Base-by-base conservation (phyloP, 1,284 basidiomycete species). In the Pholiota adiposa region DNA sequence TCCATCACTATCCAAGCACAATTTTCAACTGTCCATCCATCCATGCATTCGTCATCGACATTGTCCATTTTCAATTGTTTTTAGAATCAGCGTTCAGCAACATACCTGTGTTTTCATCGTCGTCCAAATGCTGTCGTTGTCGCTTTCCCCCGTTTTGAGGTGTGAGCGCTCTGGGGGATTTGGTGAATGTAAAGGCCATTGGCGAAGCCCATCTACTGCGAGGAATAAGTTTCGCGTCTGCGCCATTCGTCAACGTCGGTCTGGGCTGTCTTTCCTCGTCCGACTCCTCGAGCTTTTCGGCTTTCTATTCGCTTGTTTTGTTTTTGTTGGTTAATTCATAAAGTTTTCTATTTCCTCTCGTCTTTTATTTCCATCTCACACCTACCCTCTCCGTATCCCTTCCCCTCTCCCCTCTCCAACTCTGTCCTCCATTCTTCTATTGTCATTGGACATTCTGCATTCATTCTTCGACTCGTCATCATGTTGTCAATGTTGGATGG, bases 401-500 rank as follows among this genome's bases (percentile, higher is more conserved):
- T 25, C 3, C 46, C 11, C 19, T 18, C 40, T 8, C 9, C 19
- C 40, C n/a, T n/a, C n/a, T n/a, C 21, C 11, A 11, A 31, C 11
- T 31, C 29, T 31, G 29, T 4, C 29, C 11, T n/a, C n/a, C n/a
- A 33, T 38, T 38, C 9, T 38, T 38, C 12, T 21, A 50, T 33
- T 16, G 23, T 57, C 50, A 46, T 23, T 46, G 44, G 31, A 18
- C 34, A n/a, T n/a, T n/a, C n/a, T 27, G 29, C 58, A 36, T 49
- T 59, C 50, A 33, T 27, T 52, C 62, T 57, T 54, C n/a, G n/a
- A n/a, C n/a, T 41, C 54, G 60, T n/a, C 51, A 52, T 52, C 33
- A 34, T 31, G 29, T 31, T 11, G 29, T 31, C n/a, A n/a, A n/a
- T n/a, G 11, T 31, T 31, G 29, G 36, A 38, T 38, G 36, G 36